phyloP scores from a whole-genome alignment of 768 basidiomycete species.

The Agrocybe pediades region DNA sequence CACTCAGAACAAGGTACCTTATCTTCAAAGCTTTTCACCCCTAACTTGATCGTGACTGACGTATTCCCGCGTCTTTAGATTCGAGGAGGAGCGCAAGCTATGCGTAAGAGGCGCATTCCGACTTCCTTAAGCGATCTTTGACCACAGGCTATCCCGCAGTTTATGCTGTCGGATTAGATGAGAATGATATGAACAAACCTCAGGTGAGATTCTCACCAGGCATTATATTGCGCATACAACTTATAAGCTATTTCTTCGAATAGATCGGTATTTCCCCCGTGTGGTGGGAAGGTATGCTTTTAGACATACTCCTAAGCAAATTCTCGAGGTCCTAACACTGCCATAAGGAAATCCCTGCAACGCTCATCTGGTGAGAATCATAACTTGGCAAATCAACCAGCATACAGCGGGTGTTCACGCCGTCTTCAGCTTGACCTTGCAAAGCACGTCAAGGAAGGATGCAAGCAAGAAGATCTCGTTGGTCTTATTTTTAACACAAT shows the following conservation, averaged over 20 bases:
- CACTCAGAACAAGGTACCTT: conserved; percentile 72
- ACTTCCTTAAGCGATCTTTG: not conserved
- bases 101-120: conserved; percentile 54
- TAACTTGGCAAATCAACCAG: not conserved
- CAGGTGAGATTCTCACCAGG: conserved; percentile 52
- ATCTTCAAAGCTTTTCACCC: not conserved
- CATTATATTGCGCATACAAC: not conserved
- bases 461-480: conserved; percentile 77
- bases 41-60: not conserved
- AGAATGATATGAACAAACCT: conserved; percentile 83
- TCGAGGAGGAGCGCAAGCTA: conserved; percentile 81
- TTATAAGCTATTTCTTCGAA: conserved; percentile 4
- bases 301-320: not conserved
- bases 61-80: conserved; percentile 22
- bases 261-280: conserved; percentile 87
- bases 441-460: conserved; percentile 79
- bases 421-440: conserved; percentile 72
- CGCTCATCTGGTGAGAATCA: conserved; percentile 62
- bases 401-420: not conserved
- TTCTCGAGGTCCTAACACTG: conserved; percentile 2
- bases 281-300: conserved; percentile 85
- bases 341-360: conserved; percentile 82
- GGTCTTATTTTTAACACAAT: conserved; percentile 86
- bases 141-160: conserved; percentile 39
- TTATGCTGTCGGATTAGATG: conserved; percentile 75